These are phyloP conservation scores for Leucaena leucocephala DNA, from an alignment of 306 rosid species.

Conservation along the genomic window DNA sequence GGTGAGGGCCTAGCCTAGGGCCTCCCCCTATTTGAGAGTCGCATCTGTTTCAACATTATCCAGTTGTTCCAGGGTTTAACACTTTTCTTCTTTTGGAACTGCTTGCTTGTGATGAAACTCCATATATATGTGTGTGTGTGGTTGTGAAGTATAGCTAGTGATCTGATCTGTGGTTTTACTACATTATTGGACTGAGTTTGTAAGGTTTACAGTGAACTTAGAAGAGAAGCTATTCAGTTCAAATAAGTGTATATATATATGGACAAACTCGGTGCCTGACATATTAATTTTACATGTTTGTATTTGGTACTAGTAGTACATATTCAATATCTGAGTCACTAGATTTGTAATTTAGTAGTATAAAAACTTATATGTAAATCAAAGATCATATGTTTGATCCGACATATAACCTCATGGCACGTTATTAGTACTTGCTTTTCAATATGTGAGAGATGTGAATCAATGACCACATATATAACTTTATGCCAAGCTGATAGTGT, in stretches of 20 bases:
- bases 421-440: no score
- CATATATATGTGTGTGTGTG: background rate
- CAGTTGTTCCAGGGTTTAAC: constrained; percentile 2
- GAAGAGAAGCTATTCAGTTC: background rate
- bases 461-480: no score
- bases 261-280: background rate
- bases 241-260: background rate
- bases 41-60: constrained; percentile 2
- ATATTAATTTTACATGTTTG: no score
- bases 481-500: no score
- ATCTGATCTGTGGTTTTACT: background rate
- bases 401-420: no score
- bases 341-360: no score
- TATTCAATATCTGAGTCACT: no score
- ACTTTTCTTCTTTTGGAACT: background rate
- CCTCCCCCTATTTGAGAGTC: background rate
- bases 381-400: no score
- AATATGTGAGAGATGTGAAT: no score
- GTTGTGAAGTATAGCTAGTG: background rate
- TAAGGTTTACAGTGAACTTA: background rate
- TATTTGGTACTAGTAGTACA: no score
- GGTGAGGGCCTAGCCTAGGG: background rate
- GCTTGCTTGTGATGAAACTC: background rate
- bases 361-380: no score
- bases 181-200: background rate